Conservation (phyloP, 179 eudicot species). For the Carnegiea gigantea region DNA sequence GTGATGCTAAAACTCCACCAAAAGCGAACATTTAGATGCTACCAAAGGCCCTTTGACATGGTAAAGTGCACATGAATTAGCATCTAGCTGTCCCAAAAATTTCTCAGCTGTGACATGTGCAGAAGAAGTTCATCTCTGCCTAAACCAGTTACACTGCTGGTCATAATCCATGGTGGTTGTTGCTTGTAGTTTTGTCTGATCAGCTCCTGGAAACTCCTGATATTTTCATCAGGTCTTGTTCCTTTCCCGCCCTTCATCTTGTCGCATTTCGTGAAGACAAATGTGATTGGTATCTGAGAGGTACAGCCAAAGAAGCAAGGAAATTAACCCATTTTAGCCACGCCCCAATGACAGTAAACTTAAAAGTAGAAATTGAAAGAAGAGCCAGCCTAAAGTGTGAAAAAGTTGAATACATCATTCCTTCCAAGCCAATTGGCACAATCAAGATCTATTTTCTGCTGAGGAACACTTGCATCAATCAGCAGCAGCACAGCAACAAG, state of each 20-base stretch:
- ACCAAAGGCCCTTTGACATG: background rate
- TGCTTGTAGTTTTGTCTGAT: conserved; percentile 52
- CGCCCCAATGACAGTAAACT: background rate
- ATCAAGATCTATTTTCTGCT: conserved; percentile 92
- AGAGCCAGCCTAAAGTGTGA: background rate
- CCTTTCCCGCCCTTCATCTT: conserved; percentile 77
- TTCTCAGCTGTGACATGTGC: conserved; percentile 92
- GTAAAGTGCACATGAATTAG: background rate
- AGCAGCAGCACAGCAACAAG: conserved; percentile 78
- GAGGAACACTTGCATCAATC: conserved; percentile 93
- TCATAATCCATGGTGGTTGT: conserved; percentile 95
- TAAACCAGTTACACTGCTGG: conserved; percentile 79
- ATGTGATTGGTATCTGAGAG: conserved; percentile 76
- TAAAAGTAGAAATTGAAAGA: background rate
- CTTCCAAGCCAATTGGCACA: conserved; percentile 99
- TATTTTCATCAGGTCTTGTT: conserved; percentile 73
- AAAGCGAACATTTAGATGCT: background rate
- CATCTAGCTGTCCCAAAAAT: conserved; percentile 74
- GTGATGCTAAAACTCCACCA: background rate
- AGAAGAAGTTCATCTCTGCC: conserved; percentile 90
- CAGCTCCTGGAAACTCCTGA: conserved; percentile 64
- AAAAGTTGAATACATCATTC: conserved; percentile 53
- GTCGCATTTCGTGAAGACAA: conserved; percentile 93
- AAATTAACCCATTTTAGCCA: background rate
- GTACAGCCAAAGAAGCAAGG: conserved; percentile 15